Evolutionary conservation across 2,329 filamentous ascomycete genomes (phyloP).

Genomic region (Neonectria punicea): DNA sequence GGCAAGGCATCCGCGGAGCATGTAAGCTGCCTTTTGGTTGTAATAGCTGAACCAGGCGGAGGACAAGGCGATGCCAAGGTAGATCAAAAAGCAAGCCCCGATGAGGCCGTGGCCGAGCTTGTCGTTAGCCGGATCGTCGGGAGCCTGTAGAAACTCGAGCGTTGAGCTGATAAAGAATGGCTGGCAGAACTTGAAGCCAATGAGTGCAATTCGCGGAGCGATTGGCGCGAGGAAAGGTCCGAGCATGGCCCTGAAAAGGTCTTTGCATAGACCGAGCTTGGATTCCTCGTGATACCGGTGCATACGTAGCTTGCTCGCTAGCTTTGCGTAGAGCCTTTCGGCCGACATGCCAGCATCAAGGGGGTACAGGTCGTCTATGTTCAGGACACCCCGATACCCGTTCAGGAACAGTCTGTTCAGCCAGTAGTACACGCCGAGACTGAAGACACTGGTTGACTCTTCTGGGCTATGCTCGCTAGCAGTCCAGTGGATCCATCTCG

Average conservation of each 20-base stretch:
- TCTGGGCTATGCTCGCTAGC: constrained; percentile 51
- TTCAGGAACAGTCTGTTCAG: constrained; percentile 47
- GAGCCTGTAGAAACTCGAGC: constrained; percentile 47
- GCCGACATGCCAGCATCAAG: constrained; percentile 46
- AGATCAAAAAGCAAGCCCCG: constrained; percentile 53
- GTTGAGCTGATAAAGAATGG: constrained; percentile 55
- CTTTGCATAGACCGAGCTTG: constrained; percentile 44
- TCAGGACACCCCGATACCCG: constrained; percentile 50
- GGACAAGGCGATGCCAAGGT: constrained; percentile 53
- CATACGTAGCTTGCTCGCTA: constrained; percentile 34
- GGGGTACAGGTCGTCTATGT: constrained; percentile 48
- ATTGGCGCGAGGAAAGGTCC: constrained; percentile 50
- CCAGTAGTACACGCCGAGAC: constrained; percentile 49
- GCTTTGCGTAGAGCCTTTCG: constrained; percentile 29
- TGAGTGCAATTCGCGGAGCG: constrained; percentile 49
- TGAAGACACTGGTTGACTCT: constrained; percentile 48
- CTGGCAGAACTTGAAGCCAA: constrained; percentile 55
- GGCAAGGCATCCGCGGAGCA: constrained; percentile 48
- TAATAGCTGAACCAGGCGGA: constrained; percentile 54
- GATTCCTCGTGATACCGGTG: constrained; percentile 38
- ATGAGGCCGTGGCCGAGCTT: constrained; percentile 55
- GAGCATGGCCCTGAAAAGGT: constrained; percentile 44
- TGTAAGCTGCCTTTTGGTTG: constrained; percentile 46
- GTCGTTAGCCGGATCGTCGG: constrained; percentile 23
- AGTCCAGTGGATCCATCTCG: constrained; percentile 53